Percentiles rank a stretch among this genome's conserved stretches.
Evolutionary conservation across 2,329 filamentous ascomycete genomes (phyloP).

Genomic region (Botryotinia calthae): DNA sequence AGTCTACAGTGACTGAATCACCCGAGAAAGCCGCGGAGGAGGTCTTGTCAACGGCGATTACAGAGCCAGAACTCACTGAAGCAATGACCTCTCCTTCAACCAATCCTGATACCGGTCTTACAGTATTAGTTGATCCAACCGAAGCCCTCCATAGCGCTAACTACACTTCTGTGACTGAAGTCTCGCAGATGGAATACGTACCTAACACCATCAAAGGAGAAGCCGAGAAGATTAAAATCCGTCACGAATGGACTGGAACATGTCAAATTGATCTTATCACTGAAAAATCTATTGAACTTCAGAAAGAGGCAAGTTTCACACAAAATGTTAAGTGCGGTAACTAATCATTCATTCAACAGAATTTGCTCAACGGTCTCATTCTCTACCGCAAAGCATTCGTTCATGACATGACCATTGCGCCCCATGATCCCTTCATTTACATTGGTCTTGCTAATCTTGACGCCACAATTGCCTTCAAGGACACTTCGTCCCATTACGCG

Average conservation of each 20-base stretch:
- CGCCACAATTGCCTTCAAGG: conserved; percentile 30
- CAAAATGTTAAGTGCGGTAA: background rate
- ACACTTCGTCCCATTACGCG: conserved; percentile 26
- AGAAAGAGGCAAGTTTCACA: conserved; percentile 22
- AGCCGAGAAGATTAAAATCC: conserved; percentile 1
- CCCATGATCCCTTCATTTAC: conserved; percentile 28
- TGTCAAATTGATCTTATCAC: conserved; percentile 21
- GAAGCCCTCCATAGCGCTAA: background rate
- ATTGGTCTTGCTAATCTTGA: conserved; percentile 25
- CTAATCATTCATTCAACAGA: conserved; percentile 12
- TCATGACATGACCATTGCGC: conserved; percentile 15
- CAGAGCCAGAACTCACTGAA: background rate
- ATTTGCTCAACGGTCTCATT: conserved; percentile 23
- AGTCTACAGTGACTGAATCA: too few relatives aligned
- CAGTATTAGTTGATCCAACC: background rate
- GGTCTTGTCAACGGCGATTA: background rate
- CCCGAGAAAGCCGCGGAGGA: background rate
- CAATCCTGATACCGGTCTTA: background rate
- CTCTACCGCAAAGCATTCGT: conserved; percentile 21
- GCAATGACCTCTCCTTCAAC: background rate
- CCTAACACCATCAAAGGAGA: background rate
- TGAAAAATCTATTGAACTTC: conserved; percentile 15
- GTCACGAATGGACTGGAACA: conserved; percentile 32
- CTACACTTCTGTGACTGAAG: background rate
- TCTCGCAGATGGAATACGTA: background rate